Evolutionary conservation across 108 stramenopile genomes (phyloP).

Genomic region (Asterionellopsis glacialis): DNA sequence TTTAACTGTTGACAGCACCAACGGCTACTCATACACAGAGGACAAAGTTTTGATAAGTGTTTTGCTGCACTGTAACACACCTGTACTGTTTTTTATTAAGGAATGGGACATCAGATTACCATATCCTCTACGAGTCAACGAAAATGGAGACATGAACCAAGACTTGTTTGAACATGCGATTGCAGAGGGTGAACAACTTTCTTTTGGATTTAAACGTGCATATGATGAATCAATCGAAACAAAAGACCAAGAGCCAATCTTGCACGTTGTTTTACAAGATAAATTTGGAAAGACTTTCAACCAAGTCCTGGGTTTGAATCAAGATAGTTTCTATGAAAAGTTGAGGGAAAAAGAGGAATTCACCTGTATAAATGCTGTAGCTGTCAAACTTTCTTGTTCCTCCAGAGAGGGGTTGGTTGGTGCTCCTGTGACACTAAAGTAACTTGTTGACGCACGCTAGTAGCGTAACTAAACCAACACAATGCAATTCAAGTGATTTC

Average conservation of each 20-base stretch:
- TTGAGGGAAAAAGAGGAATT: constrained; percentile 32
- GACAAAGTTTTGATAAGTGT: constrained; percentile 47
- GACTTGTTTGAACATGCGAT: constrained; percentile 42
- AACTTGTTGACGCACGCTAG: constrained; percentile 30
- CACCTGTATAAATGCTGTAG: constrained; percentile 22
- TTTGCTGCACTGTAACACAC: constrained; percentile 56
- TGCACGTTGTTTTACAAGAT: constrained; percentile 50
- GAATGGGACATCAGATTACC: constrained; percentile 56
- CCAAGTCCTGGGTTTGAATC: constrained; percentile 51
- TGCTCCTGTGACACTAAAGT: constrained; percentile 48
- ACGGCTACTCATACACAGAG: constrained; percentile 27
- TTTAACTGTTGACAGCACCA: constrained; percentile 46
- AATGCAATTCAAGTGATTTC: constrained; percentile 15
- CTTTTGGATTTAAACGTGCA: constrained; percentile 53
- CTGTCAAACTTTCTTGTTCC: constrained; percentile 35
- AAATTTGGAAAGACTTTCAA: constrained; percentile 53
- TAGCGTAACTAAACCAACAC: not conserved
- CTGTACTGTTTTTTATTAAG: constrained; percentile 52
- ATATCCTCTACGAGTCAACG: constrained; percentile 21
- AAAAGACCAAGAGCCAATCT: constrained; percentile 21
- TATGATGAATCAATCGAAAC: constrained; percentile 8
- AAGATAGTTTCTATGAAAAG: constrained; percentile 39
- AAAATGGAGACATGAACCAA: constrained; percentile 47
- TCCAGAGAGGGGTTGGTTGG: constrained; percentile 51
- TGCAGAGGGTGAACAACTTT: constrained; percentile 50